These are phyloP conservation scores for Agaricales sp. DNA, from an alignment of 1,284 basidiomycete species.

Conservation along the genomic window DNA sequence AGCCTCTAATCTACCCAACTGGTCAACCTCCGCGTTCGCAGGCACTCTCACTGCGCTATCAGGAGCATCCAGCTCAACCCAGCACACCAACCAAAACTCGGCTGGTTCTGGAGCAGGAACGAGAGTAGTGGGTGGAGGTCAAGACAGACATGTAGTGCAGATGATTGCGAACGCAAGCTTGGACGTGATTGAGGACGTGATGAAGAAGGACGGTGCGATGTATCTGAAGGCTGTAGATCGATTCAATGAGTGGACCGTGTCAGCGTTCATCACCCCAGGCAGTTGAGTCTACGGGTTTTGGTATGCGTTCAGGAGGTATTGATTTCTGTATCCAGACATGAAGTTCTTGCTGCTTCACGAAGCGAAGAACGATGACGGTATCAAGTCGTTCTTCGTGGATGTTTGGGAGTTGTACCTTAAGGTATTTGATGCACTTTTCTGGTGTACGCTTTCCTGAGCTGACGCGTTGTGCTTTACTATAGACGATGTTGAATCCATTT, in stretches of 20 bases:
- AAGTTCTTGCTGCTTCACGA: conserved; percentile 91
- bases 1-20: conserved; percentile 71
- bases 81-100: conserved; percentile 35
- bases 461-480: conserved; percentile 7
- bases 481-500: conserved; percentile 89
- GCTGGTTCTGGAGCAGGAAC: conserved; percentile 30
- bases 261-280: conserved; percentile 86
- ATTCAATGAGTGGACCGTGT: conserved; percentile 96
- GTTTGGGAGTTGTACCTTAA: conserved; percentile 95
- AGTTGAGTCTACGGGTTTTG: conserved; percentile 37
- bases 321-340: conserved; percentile 47
- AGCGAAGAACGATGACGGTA: conserved; percentile 91
- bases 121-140: conserved; percentile 56
- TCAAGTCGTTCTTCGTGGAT: conserved; percentile 82
- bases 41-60: conserved; percentile 79
- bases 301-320: conserved; percentile 14
- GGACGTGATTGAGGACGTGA: conserved; percentile 86
- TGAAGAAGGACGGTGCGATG: conserved; percentile 81
- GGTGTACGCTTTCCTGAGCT: conserved; percentile 6
- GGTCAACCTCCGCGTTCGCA: conserved; percentile 80
- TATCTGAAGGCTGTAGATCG: conserved; percentile 89
- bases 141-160: conserved; percentile 89
- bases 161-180: conserved; percentile 93
- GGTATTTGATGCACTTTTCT: conserved; percentile 34
- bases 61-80: conserved; percentile 65